Base-by-base conservation (phyloP, 306 rosid genomes). In the Trifolium fragiferum region DNA sequence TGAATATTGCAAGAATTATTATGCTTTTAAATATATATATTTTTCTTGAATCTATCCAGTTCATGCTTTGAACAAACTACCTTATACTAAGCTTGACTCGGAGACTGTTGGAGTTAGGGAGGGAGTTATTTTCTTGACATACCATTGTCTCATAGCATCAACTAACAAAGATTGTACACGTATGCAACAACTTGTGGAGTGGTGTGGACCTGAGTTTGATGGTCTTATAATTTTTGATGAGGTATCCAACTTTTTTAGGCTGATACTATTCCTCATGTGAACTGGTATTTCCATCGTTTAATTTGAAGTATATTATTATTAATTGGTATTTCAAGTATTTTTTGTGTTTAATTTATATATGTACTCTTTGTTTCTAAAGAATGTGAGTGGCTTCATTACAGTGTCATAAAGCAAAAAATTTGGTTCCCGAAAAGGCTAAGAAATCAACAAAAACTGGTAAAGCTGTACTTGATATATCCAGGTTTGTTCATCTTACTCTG, bases 351-450 rank as follows among this genome's bases (percentile, higher is more conserved):
- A n/a, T n/a, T n/a, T n/a, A 27, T 27, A 27, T 27, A 61, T 64
- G 43, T 18, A 25, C 49, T 65, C 62, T 84, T 82, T 27, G 49
- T 83, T 87, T 66, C 86, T 84, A 74, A 86, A 79, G 83, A 72
- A 57, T 66, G 71, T 71, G 72, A 76, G 61, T 79, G 86, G 82
- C 85, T 85, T 82, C 69, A 86, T 81, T 93, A 87, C 73, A 93
- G 98, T 91, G 97, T 84, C 98, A 93, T 81, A 93, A 93, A 84
- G 98, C 98, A 41, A 93, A 93, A 84, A 91, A 93, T 86, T 84
- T 93, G 96, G 90, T 93, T 75, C 98, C 98, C 23, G 98, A 93
- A 86, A 68, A 90, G 77, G 96, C 94, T 68, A 93, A 87, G 84
- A 92, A 91, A 82, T 90, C 98, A 43, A 93, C 98, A 70, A 93